These are phyloP conservation scores for Limnanthes douglasii DNA, from an alignment of 345 rosid genomes.

Conservation along the genomic window DNA sequence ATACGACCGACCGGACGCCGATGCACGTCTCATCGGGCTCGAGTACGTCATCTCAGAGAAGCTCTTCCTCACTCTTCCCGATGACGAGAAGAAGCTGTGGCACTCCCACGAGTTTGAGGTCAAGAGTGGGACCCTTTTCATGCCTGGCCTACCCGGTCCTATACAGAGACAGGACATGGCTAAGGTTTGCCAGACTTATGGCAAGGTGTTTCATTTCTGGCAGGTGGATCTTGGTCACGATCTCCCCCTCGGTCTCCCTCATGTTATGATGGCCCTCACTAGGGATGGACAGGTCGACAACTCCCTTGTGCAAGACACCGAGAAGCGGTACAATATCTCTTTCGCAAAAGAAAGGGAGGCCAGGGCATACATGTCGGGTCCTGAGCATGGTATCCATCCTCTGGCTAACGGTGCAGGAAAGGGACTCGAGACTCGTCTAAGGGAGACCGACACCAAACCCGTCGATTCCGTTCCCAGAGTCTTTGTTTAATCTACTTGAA, in stretches of 20 bases:
- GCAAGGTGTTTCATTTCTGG: constrained; percentile 75
- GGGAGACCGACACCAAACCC: constrained; percentile 47
- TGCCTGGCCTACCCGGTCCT: constrained; percentile 52
- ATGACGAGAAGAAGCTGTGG: constrained; percentile 71
- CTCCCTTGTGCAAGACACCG: constrained; percentile 20
- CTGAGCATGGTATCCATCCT: constrained; percentile 47
- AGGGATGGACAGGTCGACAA: constrained; percentile 28
- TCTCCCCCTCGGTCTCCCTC: constrained; percentile 66
- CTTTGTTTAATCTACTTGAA: constrained; percentile 32
- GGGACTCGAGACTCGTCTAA: constrained; percentile 29
- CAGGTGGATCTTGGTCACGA: constrained; percentile 63
- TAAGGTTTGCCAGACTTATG: constrained; percentile 52
- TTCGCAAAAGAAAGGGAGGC: constrained; percentile 37
- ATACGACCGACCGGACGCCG: constrained; percentile 32
- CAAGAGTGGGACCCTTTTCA: constrained; percentile 62
- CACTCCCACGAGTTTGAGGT: constrained; percentile 71
- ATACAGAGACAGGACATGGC: constrained; percentile 51
- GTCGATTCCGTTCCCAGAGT: constrained; percentile 32
- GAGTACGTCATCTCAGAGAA: constrained; percentile 65
- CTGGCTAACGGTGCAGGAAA: constrained; percentile 51
- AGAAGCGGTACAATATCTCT: constrained; percentile 28
- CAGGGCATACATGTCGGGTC: constrained; percentile 49
- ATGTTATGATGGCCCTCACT: constrained; percentile 62
- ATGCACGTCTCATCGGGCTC: constrained; percentile 52
- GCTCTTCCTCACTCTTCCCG: constrained; percentile 46